Evolutionary conservation across 495 filamentous ascomycete species (phyloP).

Genomic region (Annulohypoxylon maeteangense): DNA sequence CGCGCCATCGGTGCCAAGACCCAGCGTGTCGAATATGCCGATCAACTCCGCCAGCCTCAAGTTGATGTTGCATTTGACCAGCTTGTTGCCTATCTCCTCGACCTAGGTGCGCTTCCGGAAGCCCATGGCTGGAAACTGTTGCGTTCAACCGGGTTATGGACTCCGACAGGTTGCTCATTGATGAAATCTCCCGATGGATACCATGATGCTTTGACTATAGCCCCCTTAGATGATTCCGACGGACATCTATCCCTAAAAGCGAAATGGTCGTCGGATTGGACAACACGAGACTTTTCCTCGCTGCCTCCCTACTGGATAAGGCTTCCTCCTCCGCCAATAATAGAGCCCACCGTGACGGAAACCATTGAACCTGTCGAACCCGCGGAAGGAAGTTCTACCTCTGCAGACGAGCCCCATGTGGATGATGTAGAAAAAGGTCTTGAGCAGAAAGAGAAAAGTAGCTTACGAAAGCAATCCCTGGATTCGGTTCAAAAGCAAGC

Average conservation of each 20-base stretch:
- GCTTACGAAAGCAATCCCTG: conserved; percentile 48
- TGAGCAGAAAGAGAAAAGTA: conserved; percentile 27
- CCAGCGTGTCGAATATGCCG: conserved; percentile 71
- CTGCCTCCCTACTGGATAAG: conserved; percentile 73
- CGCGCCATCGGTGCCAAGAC: conserved; percentile 68
- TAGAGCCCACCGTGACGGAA: conserved; percentile 4
- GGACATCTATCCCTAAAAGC: conserved; percentile 68
- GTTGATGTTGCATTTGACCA: conserved; percentile 72
- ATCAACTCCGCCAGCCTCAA: conserved; percentile 72
- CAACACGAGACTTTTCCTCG: conserved; percentile 60
- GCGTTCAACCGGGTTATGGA: conserved; percentile 69
- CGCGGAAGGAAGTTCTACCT: background rate
- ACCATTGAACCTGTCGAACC: conserved; percentile 2
- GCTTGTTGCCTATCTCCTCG: conserved; percentile 68
- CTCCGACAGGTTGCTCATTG: conserved; percentile 68
- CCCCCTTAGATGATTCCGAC: conserved; percentile 69
- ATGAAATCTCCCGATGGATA: conserved; percentile 64
- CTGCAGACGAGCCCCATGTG: background rate
- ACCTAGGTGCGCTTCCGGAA: conserved; percentile 70
- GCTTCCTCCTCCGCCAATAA: conserved; percentile 51
- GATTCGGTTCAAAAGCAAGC: conserved; percentile 49
- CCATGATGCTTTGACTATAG: conserved; percentile 65
- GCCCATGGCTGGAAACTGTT: conserved; percentile 67
- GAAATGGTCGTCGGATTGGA: conserved; percentile 67
- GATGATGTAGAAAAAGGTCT: conserved; percentile 14